phyloP scores from a whole-genome alignment of 108 stramenopile species.

The Skeletonema tropicum region DNA sequence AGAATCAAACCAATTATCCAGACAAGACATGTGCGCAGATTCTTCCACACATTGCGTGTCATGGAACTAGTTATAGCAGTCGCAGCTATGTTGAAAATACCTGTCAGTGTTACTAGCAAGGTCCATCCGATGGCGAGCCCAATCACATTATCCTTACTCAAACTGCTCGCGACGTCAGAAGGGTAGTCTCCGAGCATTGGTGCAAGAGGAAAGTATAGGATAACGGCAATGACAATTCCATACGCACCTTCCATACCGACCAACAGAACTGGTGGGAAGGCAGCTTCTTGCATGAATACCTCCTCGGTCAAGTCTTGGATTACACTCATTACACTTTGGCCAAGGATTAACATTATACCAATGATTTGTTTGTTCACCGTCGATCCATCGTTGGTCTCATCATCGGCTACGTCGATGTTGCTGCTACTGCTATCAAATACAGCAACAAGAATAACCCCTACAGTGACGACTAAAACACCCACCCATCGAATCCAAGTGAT shows the following conservation, averaged over 20 bases:
- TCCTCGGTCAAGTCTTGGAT: slow-evolving; percentile 52
- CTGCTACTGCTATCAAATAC: neutral
- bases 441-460: slow-evolving; percentile 41
- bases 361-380: slow-evolving; percentile 23
- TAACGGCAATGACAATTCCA: slow-evolving; percentile 35
- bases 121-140: slow-evolving; percentile 15
- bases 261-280: slow-evolving; percentile 48
- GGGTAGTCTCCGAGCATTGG: slow-evolving; percentile 22
- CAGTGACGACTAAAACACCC: slow-evolving; percentile 32
- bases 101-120: slow-evolving; percentile 37
- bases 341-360: slow-evolving; percentile 43
- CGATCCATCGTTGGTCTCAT: neutral
- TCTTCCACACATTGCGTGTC: slow-evolving; percentile 65
- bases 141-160: slow-evolving; percentile 1
- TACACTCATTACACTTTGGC: slow-evolving; percentile 45
- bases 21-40: slow-evolving; percentile 41
- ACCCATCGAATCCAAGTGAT: slow-evolving; percentile 39
- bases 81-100: slow-evolving; percentile 56
- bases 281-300: slow-evolving; percentile 57
- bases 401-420: neutral
- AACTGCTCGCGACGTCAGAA: neutral
- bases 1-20: slow-evolving; percentile 48
- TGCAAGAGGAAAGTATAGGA: slow-evolving; percentile 30
- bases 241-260: slow-evolving; percentile 53
- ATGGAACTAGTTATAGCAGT: slow-evolving; percentile 55